Conservation (phyloP, 2,329 filamentous ascomycete species). For the Colletotrichum tanaceti region DNA sequence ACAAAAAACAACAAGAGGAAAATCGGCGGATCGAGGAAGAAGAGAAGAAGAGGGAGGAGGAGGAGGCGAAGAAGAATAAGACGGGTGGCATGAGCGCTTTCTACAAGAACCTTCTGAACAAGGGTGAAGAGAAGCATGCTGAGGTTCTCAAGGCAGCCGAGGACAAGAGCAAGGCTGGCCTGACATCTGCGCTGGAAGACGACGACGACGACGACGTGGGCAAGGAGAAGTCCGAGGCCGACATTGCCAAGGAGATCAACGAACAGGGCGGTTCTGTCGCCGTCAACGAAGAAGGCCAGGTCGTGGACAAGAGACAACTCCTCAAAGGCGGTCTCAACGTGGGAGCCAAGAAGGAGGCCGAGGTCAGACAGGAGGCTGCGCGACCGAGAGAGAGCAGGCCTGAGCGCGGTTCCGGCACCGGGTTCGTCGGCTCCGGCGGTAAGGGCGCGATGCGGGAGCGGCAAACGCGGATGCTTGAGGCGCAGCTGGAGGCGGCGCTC, state of each 20-base stretch:
- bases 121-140: constrained; percentile 76
- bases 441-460: constrained; percentile 78
- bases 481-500: constrained; percentile 77
- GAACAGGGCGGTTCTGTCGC: constrained; percentile 70
- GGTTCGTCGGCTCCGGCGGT: constrained; percentile 59
- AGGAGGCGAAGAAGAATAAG: constrained; percentile 72
- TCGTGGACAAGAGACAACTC: constrained; percentile 86
- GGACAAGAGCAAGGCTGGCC: constrained; percentile 59
- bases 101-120: constrained; percentile 78
- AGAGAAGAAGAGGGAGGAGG: constrained; percentile 74
- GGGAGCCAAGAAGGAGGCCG: constrained; percentile 68
- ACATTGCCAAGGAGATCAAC: constrained; percentile 76
- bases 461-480: constrained; percentile 82
- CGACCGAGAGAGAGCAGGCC: constrained; percentile 40
- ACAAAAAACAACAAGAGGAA: constrained; percentile 84
- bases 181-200: constrained; percentile 44
- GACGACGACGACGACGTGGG: constrained; percentile 52
- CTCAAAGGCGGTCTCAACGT: constrained; percentile 82
- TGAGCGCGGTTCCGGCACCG: constrained; percentile 43
- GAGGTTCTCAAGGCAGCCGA: constrained; percentile 76
- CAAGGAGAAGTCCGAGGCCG: constrained; percentile 67
- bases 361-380: constrained; percentile 46
- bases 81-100: constrained; percentile 81
- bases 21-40: constrained; percentile 76
- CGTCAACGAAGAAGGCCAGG: constrained; percentile 84